These are phyloP conservation scores for Asclepias syriaca DNA, from an alignment of 257 asterid genomes.

Conservation along the genomic window DNA sequence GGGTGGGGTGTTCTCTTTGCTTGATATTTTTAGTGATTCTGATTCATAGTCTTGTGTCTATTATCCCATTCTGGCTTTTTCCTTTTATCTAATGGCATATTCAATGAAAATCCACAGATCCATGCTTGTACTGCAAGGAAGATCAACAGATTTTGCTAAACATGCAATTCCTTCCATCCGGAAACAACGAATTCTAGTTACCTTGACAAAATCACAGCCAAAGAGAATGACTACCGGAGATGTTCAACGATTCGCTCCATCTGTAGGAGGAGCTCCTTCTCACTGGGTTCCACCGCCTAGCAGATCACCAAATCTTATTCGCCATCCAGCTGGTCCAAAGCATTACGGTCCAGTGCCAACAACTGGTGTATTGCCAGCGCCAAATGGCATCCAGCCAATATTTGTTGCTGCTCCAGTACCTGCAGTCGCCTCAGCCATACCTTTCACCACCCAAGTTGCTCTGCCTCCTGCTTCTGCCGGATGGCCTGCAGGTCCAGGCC, in stretches of 20 bases:
- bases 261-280: conserved; percentile 32
- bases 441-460: conserved; percentile 51
- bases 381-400: conserved; percentile 53
- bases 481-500: conserved; percentile 43
- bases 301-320: conserved; percentile 48
- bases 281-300: conserved; percentile 60
- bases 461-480: conserved; percentile 49
- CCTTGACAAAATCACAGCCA: conserved; percentile 58
- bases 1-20: not conserved
- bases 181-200: conserved; percentile 68
- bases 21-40: not conserved
- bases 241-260: conserved; percentile 28
- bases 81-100: not conserved
- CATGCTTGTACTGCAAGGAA: conserved; percentile 65
- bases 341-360: conserved; percentile 45
- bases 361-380: conserved; percentile 33
- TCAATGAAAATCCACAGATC: conserved; percentile 42
- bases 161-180: conserved; percentile 59
- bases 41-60: not conserved
- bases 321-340: conserved; percentile 38
- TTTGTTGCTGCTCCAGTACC: conserved; percentile 46
- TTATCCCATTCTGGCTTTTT: conserved; percentile 5
- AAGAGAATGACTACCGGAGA: conserved; percentile 33
- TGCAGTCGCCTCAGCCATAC: conserved; percentile 43
- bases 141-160: conserved; percentile 50